These are phyloP conservation scores for Saposhnikovia divaricata DNA, from an alignment of 129 eudicot species.

Conservation along the genomic window DNA sequence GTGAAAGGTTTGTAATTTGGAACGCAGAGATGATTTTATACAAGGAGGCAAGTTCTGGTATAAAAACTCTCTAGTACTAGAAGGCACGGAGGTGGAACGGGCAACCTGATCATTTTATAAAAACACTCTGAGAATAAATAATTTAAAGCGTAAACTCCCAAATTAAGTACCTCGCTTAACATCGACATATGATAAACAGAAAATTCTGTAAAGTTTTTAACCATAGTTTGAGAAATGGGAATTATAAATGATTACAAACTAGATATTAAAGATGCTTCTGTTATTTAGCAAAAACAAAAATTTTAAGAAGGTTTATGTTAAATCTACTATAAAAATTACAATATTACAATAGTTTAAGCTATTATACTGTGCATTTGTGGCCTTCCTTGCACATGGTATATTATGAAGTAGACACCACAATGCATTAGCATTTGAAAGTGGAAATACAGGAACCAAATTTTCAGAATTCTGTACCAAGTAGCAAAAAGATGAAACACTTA, in stretches of 20 bases:
- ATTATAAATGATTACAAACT: too few species aligned
- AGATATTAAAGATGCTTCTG: too few species aligned
- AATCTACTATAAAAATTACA: too few species aligned
- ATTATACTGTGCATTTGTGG: neutral
- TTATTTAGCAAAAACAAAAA: too few species aligned
- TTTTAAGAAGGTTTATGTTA: too few species aligned
- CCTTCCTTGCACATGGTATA: neutral
- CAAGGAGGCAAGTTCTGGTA: slow-evolving; percentile 81
- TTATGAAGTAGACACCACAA: neutral
- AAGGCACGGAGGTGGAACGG: slow-evolving; percentile 46
- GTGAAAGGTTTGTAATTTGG: slow-evolving; percentile 50
- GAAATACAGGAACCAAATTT: neutral
- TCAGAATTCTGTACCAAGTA: neutral
- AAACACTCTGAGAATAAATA: neutral
- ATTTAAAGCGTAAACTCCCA: neutral
- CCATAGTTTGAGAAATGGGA: too few species aligned
- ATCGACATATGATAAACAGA: neutral
- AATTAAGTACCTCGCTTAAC: neutral
- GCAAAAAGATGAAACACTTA: slow-evolving; percentile 1
- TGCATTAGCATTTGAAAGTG: neutral
- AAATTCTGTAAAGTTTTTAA: neutral
- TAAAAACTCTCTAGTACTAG: slow-evolving; percentile 45
- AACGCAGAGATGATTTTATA: slow-evolving; percentile 52
- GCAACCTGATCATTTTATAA: slow-evolving; percentile 49
- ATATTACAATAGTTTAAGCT: too few species aligned